Conservation (phyloP, 192 early-diverging fungal genomes). For the Gamsiella multidivaricata region DNA sequence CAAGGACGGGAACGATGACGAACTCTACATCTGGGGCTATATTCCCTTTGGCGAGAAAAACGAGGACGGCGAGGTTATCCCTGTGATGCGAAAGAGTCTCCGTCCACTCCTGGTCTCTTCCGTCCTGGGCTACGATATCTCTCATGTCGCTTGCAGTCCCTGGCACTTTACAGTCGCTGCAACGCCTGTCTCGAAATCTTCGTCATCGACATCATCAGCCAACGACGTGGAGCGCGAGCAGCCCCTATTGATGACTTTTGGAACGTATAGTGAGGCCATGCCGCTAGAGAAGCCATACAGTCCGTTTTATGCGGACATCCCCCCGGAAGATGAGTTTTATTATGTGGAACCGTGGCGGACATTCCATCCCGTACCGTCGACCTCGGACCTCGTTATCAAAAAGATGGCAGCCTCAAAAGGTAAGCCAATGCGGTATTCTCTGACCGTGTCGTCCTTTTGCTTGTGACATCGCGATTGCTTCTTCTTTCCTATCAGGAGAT, state of each 20-base stretch:
- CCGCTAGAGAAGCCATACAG: conserved; percentile 42
- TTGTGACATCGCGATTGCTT: background rate
- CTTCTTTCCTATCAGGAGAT: background rate
- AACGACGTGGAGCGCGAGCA: conserved; percentile 1
- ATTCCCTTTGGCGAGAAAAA: conserved; percentile 46
- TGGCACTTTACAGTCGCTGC: conserved; percentile 52
- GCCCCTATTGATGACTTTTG: conserved; percentile 51
- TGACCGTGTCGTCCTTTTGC: background rate
- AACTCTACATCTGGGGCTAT: conserved; percentile 52
- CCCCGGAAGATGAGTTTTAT: conserved; percentile 52
- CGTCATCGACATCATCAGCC: background rate
- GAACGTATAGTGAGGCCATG: conserved; percentile 24
- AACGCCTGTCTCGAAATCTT: conserved; percentile 1
- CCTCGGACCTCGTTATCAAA: conserved; percentile 45
- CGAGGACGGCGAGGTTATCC: conserved; percentile 19
- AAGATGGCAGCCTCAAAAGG: conserved; percentile 44
- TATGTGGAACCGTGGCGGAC: conserved; percentile 46
- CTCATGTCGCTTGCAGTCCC: conserved; percentile 46
- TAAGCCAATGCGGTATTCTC: background rate
- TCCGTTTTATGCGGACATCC: conserved; percentile 37
- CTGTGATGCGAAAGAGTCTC: conserved; percentile 42
- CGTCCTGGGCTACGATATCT: conserved; percentile 49
- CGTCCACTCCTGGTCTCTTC: conserved; percentile 46
- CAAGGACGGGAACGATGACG: conserved; percentile 40
- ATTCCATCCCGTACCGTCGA: conserved; percentile 25